A percentile compares a stretch with the other conserved stretches of the same genome.
Evolutionary conservation across 139 green algal species (phyloP).

Genomic region (Protoeuglena noctilucae): DNA sequence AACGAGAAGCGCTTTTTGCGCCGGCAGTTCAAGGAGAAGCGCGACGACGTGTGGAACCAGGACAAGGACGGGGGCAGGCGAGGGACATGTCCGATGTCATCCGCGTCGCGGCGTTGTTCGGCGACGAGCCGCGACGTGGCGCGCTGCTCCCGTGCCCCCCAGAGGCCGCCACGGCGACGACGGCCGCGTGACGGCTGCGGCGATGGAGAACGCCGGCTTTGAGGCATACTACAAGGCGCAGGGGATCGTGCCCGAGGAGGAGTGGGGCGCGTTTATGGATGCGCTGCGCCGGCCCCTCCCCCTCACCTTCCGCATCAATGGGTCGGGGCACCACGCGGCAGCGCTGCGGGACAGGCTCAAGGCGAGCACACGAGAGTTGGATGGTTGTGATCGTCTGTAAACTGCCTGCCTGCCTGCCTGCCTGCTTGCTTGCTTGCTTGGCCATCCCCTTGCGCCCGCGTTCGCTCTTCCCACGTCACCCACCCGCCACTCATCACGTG

Average conservation of each 20-base stretch:
- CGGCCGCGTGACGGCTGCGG: not conserved
- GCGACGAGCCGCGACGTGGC: not conserved
- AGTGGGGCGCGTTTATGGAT: slow-evolving; percentile 80
- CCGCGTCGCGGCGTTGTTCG: not conserved
- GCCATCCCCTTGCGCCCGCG: too few relatives aligned
- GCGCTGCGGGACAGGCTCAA: slow-evolving; percentile 51
- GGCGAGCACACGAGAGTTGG: too few relatives aligned
- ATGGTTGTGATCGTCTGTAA: too few relatives aligned
- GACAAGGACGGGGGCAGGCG: slow-evolving; percentile 8
- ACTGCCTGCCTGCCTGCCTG: not conserved
- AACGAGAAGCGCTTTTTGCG: slow-evolving; percentile 12
- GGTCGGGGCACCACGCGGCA: slow-evolving; percentile 58
- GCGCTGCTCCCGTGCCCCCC: not conserved
- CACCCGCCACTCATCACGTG: too few relatives aligned
- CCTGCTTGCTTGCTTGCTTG: too few relatives aligned
- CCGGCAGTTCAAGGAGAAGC: slow-evolving; percentile 19
- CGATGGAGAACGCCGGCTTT: slow-evolving; percentile 24
- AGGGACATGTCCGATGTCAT: slow-evolving; percentile 1
- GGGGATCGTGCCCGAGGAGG: slow-evolving; percentile 45
- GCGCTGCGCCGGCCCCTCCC: slow-evolving; percentile 60
- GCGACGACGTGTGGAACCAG: slow-evolving; percentile 13
- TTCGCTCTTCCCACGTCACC: too few relatives aligned
- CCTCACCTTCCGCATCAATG: slow-evolving; percentile 95
- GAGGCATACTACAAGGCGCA: slow-evolving; percentile 51
- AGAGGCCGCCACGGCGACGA: slow-evolving; percentile 2